Conservation (phyloP, 2,329 filamentous ascomycete genomes). For the Verticillium longisporum region DNA sequence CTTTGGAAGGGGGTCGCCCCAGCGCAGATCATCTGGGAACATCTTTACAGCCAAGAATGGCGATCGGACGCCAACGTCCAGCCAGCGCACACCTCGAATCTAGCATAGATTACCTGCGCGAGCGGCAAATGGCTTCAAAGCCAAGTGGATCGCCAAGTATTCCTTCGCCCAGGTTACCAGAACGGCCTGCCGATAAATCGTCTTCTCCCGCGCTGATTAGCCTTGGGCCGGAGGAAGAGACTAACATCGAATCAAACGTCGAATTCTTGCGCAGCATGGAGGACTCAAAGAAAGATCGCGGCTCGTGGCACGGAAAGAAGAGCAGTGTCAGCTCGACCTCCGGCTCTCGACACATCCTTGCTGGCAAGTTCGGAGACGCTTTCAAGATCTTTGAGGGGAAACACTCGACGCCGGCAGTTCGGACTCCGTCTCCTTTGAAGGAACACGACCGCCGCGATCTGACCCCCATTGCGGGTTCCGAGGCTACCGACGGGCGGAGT, state of each 20-base stretch:
- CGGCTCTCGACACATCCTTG: slow-evolving; percentile 74
- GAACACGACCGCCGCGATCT: slow-evolving; percentile 42
- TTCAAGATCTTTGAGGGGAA: slow-evolving; percentile 82
- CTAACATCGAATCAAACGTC: slow-evolving; percentile 69
- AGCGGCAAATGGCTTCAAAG: slow-evolving; percentile 56
- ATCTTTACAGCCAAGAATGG: not conserved
- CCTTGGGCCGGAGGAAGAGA: slow-evolving; percentile 45
- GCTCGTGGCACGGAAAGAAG: slow-evolving; percentile 60
- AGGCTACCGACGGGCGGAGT: slow-evolving; percentile 60
- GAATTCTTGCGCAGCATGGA: slow-evolving; percentile 78
- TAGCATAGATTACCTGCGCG: slow-evolving; percentile 74
- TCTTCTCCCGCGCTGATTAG: slow-evolving; percentile 27
- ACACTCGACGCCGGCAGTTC: slow-evolving; percentile 23
- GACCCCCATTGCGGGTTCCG: slow-evolving; percentile 70
- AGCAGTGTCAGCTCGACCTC: slow-evolving; percentile 66
- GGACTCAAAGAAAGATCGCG: slow-evolving; percentile 47
- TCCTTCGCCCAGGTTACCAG: slow-evolving; percentile 24
- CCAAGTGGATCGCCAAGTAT: slow-evolving; percentile 28
- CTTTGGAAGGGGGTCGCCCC: slow-evolving; percentile 65
- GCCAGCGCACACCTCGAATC: slow-evolving; percentile 78
- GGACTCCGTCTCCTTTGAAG: slow-evolving; percentile 43
- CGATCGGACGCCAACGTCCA: slow-evolving; percentile 61
- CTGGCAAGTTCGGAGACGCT: slow-evolving; percentile 84
- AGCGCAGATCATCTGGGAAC: slow-evolving; percentile 54
- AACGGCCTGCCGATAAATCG: slow-evolving; percentile 26